Conservation (phyloP, 805 yeast species). For the Grigorovia transvaalensis region DNA sequence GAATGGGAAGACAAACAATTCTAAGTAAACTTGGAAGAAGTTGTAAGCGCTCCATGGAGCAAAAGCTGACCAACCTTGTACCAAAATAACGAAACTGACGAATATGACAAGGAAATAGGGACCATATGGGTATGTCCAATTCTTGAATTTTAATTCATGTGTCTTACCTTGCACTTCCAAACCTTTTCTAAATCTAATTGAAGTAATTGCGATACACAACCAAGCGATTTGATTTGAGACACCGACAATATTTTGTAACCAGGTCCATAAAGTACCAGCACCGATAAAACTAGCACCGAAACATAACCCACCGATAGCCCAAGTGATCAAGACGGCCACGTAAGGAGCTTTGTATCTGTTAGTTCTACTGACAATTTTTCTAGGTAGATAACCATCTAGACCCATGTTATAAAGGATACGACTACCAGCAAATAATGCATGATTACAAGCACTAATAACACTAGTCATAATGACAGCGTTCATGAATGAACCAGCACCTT, state of each 20-base stretch:
- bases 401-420: conserved; percentile 42
- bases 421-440: conserved; percentile 42
- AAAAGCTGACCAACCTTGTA: conserved; percentile 45
- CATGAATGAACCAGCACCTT: conserved; percentile 39
- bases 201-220: conserved; percentile 40
- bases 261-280: conserved; percentile 42
- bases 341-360: conserved; percentile 39
- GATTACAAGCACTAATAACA: conserved; percentile 45
- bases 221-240: conserved; percentile 44
- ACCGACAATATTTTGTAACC: conserved; percentile 45
- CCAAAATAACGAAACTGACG: conserved; percentile 36
- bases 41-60: conserved; percentile 34
- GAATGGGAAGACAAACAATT: conserved; percentile 38
- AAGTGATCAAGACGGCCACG: conserved; percentile 40
- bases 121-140: conserved; percentile 45
- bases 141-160: conserved; percentile 33
- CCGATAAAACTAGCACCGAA: conserved; percentile 50
- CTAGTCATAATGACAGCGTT: conserved; percentile 49
- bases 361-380: conserved; percentile 27
- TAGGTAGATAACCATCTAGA: conserved; percentile 33
- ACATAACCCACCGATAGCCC: conserved; percentile 46
- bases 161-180: conserved; percentile 34
- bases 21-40: conserved; percentile 39
- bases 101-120: conserved; percentile 37
- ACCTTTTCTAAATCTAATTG: conserved; percentile 41